These are phyloP conservation scores for Epichloe coenophiala DNA, from an alignment of 2,329 filamentous ascomycete genomes.

Conservation along the genomic window DNA sequence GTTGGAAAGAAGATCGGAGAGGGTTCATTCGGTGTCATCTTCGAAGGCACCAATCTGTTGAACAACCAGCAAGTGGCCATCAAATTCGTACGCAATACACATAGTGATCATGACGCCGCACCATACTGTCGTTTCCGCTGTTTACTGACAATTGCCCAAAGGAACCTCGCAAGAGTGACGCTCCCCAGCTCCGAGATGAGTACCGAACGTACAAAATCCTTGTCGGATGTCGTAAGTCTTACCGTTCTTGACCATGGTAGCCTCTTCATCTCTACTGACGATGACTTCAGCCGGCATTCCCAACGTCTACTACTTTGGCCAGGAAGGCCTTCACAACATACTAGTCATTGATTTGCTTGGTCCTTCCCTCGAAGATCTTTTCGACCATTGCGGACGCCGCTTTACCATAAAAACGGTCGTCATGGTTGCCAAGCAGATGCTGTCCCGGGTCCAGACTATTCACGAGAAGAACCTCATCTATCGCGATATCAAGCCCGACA, in stretches of 20 bases:
- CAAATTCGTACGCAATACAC: slow-evolving; percentile 68
- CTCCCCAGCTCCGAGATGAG: slow-evolving; percentile 92
- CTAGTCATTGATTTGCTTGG: slow-evolving; percentile 97
- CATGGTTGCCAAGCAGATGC: slow-evolving; percentile 91
- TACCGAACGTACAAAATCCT: slow-evolving; percentile 99
- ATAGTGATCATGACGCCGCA: background rate
- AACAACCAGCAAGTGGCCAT: slow-evolving; percentile 99
- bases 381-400: slow-evolving; percentile 99
- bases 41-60: slow-evolving; percentile 93
- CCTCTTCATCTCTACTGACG: background rate
- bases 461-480: slow-evolving; percentile 99
- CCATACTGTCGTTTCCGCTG: background rate
- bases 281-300: slow-evolving; percentile 59
- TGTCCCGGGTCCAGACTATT: slow-evolving; percentile 98
- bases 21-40: slow-evolving; percentile 96
- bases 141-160: slow-evolving; percentile 20
- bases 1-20: slow-evolving; percentile 99
- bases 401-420: slow-evolving; percentile 99
- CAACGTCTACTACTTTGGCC: slow-evolving; percentile 98
- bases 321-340: slow-evolving; percentile 98
- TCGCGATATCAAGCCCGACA: slow-evolving; percentile 99
- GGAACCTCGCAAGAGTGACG: slow-evolving; percentile 98
- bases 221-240: slow-evolving; percentile 83
- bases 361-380: slow-evolving; percentile 89
- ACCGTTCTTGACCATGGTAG: background rate